phyloP scores from a whole-genome alignment of 2,329 filamentous ascomycete species.

The Colletotrichum karsti region DNA sequence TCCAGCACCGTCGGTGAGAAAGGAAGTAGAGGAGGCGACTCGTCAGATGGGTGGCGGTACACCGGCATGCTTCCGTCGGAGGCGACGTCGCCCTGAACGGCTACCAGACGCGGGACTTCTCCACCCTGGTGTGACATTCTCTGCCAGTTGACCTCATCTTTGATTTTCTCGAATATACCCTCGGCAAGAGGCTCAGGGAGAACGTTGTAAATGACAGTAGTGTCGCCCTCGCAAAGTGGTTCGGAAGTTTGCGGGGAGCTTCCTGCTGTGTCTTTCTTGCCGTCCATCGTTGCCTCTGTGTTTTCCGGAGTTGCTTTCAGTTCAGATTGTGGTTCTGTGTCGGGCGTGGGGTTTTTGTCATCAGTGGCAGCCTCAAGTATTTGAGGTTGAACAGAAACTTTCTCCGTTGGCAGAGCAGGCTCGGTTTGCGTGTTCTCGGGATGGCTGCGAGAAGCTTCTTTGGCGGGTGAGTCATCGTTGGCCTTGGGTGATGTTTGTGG shows the following conservation, averaged over 20 bases:
- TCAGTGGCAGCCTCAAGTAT: not conserved
- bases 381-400: too few relatives aligned
- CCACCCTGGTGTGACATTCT: conserved; percentile 93
- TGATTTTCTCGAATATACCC: conserved; percentile 74
- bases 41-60: conserved; percentile 95
- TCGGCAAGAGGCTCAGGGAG: conserved; percentile 65
- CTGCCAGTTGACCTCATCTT: conserved; percentile 84
- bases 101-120: conserved; percentile 89
- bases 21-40: conserved; percentile 78
- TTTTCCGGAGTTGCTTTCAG: not conserved
- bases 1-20: conserved; percentile 79
- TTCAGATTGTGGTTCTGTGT: conserved; percentile 1
- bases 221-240: conserved; percentile 81
- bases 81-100: conserved; percentile 80
- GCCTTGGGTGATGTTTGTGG: not conserved
- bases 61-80: conserved; percentile 80
- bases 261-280: not conserved
- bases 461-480: conserved; percentile 2
- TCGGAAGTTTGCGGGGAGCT: not conserved
- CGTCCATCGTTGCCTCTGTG: not conserved
- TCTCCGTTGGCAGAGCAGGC: not conserved
- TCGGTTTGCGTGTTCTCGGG: not conserved
- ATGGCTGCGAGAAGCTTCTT: not conserved
- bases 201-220: conserved; percentile 75
- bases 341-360: not conserved